Evolutionary conservation across 805 yeast genomes (phyloP), one percentile per base, ranked within the genome.

Genomic region (Nakazawaea holstii): DNA sequence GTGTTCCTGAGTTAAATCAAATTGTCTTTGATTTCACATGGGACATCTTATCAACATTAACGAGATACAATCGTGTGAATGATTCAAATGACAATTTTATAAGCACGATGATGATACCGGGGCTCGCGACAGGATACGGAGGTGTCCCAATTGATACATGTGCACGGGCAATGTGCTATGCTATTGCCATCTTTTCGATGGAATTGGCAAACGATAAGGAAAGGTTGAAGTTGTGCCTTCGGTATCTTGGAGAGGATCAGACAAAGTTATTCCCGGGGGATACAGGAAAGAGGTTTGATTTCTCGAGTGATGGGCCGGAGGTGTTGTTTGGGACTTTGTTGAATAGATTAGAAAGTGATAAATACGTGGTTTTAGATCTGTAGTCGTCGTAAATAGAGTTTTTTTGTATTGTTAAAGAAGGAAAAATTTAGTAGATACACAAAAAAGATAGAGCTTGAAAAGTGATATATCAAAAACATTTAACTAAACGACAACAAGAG

Each of bases 111-210:
- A 47, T 70, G 0, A 33, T 70, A n/a, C 64, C 73, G 0, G 73
- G 72, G 1, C 41, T 69, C 8, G 73, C 68, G 2, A 66, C 74
- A 1, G 74, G 74, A 0, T 69, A 59, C 48, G 74, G 74, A 0
- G 55, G 53, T 1, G 42, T 69, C 2, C 67, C 69, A 1, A 32
- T 49, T 4, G 56, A 57, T 2, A 17, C 66, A 2, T 69, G 65
- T 15, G 63, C 66, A 0, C 54, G 57, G 39, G 56, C 67, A 2
- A 69, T 68, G 69, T 17, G 26, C 39, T n/a, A 36, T 36, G 48
- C 48, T 7, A 38, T 44, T 10, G 20, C n/a, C 17, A 44, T 44
- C 11, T 39, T 24, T 14, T 4, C 39, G 10, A 27, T 29, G 17
- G 35, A 35, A 5, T 38, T 6, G 8, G 8, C 5, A 27, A 28